phyloP scores from a whole-genome alignment of 768 basidiomycete genomes.

The Lactarius hatsudake region DNA sequence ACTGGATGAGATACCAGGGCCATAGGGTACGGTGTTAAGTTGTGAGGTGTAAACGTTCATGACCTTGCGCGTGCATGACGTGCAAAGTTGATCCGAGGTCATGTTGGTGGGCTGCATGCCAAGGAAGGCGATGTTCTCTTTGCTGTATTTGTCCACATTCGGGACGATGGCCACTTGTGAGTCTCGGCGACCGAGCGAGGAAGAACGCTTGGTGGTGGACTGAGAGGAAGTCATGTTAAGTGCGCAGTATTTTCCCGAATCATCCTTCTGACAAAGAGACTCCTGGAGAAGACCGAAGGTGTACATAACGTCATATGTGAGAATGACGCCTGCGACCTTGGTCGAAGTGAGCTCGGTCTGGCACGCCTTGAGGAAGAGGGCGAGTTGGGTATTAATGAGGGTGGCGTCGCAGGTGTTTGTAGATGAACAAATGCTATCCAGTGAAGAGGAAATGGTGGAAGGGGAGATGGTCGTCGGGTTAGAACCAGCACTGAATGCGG shows the following conservation, averaged over 20 bases:
- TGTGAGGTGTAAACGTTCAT: slow-evolving; percentile 74
- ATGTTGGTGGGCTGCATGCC: slow-evolving; percentile 55
- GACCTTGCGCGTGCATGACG: slow-evolving; percentile 73
- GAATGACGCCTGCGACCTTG: slow-evolving; percentile 49
- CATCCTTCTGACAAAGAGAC: slow-evolving; percentile 77
- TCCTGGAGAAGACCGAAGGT: slow-evolving; percentile 56
- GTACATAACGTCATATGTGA: slow-evolving; percentile 81
- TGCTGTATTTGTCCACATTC: slow-evolving; percentile 52
- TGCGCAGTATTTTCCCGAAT: slow-evolving; percentile 67
- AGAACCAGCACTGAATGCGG: slow-evolving; percentile 48
- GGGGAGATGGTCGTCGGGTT: slow-evolving; percentile 41
- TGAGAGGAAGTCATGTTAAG: slow-evolving; percentile 41
- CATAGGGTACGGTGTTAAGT: slow-evolving; percentile 71
- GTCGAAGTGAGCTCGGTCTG: slow-evolving; percentile 59
- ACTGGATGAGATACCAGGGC: slow-evolving; percentile 65
- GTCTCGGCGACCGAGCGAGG: slow-evolving; percentile 28
- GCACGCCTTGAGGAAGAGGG: slow-evolving; percentile 72
- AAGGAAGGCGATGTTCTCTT: slow-evolving; percentile 76
- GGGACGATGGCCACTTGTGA: slow-evolving; percentile 41
- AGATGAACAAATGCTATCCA: slow-evolving; percentile 55
- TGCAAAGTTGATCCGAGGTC: slow-evolving; percentile 62
- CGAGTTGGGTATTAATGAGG: slow-evolving; percentile 58
- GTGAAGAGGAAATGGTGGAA: slow-evolving; percentile 47
- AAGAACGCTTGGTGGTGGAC: slow-evolving; percentile 28
- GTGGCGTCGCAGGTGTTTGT: slow-evolving; percentile 52